A percentile compares a stretch with the other conserved stretches of the same genome.
Conservation (phyloP, 2,329 filamentous ascomycete species). For the Karstenula rhodostoma region DNA sequence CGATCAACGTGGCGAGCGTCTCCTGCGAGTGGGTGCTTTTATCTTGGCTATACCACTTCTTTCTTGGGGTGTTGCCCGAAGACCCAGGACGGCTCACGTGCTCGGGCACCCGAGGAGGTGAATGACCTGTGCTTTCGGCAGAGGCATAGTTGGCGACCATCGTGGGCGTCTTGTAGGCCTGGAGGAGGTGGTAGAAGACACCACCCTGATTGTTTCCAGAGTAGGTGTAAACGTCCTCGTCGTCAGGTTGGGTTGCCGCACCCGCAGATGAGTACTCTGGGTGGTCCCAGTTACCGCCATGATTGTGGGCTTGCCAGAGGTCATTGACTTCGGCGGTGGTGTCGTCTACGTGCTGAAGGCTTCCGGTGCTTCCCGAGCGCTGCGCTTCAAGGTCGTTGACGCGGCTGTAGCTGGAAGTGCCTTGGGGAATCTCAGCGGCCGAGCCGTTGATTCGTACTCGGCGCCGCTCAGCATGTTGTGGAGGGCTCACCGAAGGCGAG, state of each 20-base stretch:
- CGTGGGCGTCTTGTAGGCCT: conserved; percentile 40
- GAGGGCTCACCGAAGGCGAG: background rate
- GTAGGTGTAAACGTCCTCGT: conserved; percentile 32
- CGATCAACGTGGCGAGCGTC: conserved; percentile 40
- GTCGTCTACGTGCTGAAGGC: conserved; percentile 18
- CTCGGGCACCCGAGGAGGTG: conserved; percentile 24
- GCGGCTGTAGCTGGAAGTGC: conserved; percentile 23
- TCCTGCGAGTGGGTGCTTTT: conserved; percentile 37
- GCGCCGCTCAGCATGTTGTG: conserved; percentile 6
- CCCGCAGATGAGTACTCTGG: conserved; percentile 18
- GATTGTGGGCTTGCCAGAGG: conserved; percentile 31
- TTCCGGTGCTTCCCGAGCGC: background rate
- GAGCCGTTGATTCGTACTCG: conserved; percentile 41
- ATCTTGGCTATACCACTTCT: conserved; percentile 43
- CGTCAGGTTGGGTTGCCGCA: conserved; percentile 22
- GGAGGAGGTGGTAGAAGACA: conserved; percentile 43
- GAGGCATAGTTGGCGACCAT: conserved; percentile 25
- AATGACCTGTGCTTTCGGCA: conserved; percentile 22
- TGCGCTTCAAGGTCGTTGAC: conserved; percentile 24
- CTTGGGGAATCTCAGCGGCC: conserved; percentile 31
- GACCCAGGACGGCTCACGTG: conserved; percentile 18
- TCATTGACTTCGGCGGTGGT: conserved; percentile 33
- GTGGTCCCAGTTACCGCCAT: conserved; percentile 3
- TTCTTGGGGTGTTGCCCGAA: conserved; percentile 37
- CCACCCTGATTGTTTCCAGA: conserved; percentile 40